These are phyloP conservation scores for Phytophthora foliorum DNA, from an alignment of 352 stramenopile genomes.

Conservation along the genomic window DNA sequence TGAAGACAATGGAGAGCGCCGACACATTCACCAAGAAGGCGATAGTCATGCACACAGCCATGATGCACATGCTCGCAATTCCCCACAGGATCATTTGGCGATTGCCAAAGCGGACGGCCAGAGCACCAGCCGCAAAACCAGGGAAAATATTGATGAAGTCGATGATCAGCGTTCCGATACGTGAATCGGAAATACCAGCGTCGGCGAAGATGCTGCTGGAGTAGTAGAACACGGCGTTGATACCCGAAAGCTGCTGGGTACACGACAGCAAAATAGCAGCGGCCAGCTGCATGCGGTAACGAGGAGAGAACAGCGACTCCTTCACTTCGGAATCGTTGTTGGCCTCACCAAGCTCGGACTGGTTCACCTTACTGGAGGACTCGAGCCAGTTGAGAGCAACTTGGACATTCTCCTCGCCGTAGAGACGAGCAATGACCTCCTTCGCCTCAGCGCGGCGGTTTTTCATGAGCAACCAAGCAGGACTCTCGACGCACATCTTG, in stretches of 20 bases:
- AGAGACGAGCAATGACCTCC: conserved; percentile 37
- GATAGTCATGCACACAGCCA: conserved; percentile 58
- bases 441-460: conserved; percentile 37
- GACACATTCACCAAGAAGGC: conserved; percentile 42
- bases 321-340: conserved; percentile 30
- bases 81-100: conserved; percentile 58
- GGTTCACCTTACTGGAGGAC: conserved; percentile 24
- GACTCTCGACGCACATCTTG: conserved; percentile 55
- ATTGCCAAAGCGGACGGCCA: conserved; percentile 57
- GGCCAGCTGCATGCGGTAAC: conserved; percentile 54
- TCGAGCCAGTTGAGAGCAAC: conserved; percentile 40
- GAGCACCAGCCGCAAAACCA: conserved; percentile 44
- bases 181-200: conserved; percentile 27
- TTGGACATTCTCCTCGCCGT: conserved; percentile 43
- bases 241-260: conserved; percentile 65
- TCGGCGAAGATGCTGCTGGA: conserved; percentile 28
- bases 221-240: conserved; percentile 49
- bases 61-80: conserved; percentile 52
- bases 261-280: conserved; percentile 49
- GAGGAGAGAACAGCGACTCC: conserved; percentile 43
- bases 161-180: conserved; percentile 30
- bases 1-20: conserved; percentile 53
- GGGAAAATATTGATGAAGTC: conserved; percentile 61
- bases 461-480: conserved; percentile 35
- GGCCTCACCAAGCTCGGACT: conserved; percentile 28